These are phyloP conservation scores for Pulveroboletus ravenelii DNA, from an alignment of 768 basidiomycete species.

Conservation along the genomic window DNA sequence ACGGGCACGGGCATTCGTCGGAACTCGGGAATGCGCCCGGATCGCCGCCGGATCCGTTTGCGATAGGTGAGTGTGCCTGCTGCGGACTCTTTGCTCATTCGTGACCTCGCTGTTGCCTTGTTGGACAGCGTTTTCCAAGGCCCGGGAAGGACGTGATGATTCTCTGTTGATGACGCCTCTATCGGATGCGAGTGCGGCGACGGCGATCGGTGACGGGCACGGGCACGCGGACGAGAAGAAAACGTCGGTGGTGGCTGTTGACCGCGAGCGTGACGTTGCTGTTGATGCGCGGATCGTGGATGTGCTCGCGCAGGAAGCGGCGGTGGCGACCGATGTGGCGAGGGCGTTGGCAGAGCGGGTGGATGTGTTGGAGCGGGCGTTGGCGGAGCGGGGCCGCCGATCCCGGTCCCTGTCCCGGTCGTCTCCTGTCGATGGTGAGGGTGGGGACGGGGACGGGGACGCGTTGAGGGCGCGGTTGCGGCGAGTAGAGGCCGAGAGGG, in stretches of 20 bases:
- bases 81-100: too few relatives aligned
- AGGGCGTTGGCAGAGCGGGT: constrained; percentile 23
- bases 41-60: constrained; percentile 17
- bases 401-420: background rate
- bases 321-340: constrained; percentile 12
- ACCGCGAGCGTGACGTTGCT: too few relatives aligned
- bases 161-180: background rate
- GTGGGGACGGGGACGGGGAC: background rate
- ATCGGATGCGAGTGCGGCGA: background rate
- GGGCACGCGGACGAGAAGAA: too few relatives aligned
- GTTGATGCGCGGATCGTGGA: constrained; percentile 7
- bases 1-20: background rate
- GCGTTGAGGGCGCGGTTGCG: constrained; percentile 10
- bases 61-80: constrained; percentile 12
- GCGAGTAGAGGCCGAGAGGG: constrained; percentile 19
- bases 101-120: too few relatives aligned
- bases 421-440: background rate
- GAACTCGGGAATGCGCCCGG: background rate
- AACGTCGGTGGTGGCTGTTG: too few relatives aligned
- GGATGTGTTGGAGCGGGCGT: constrained; percentile 16
- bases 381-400: constrained; percentile 3
- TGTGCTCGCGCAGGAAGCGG: constrained; percentile 16
- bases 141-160: constrained; percentile 4
- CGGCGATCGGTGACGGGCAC: background rate
- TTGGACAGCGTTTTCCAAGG: constrained; percentile 21